Evolutionary conservation across 1,284 basidiomycete genomes (phyloP), one percentile per base, ranked within the genome.

Genomic region (Fomes fomentarius): DNA sequence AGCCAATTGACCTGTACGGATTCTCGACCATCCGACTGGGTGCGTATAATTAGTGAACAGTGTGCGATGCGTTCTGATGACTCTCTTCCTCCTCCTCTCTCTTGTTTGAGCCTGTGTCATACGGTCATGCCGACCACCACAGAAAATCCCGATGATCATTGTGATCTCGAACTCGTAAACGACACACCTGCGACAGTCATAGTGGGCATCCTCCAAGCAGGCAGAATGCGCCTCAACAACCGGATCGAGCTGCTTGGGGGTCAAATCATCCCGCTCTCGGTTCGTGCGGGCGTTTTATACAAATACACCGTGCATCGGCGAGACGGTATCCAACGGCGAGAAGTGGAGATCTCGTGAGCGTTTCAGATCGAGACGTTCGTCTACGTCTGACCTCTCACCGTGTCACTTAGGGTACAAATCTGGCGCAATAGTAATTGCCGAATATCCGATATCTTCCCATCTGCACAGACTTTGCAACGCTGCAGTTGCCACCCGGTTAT

Each of bases 131-230:
- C 80, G 42, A 77, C 78, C 41, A 77, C 73, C 64, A 82, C 78
- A 22, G 59, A 72, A 26, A 72, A 78, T 26, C 81, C 78, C 68
- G 80, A 82, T 65, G 72, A 80, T 40, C 58, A 80, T 34, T 70
- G 82, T 61, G 77, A 80, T 60, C 70, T 82, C 62, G 77, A 79
- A 60, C 67, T 82, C 61, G 65, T 65, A 28, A 83, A 82, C 70
- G 75, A 81, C 64, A 77, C 74, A 21, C 21, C 59, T 11, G 64
- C 70, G 35, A 54, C 69, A 17, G 70, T 64, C 12, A 74, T 69
- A 11, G 57, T 81, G 48, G 76, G 74, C 42, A 62, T 67, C 17
- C 55, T 67, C 24, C 60, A 61, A 19, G 37, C 66, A 35, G 56
- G 56, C 31, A 59, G 59, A 26, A 43, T 49, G 3, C 60, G 52